Percentiles rank a stretch among this genome's conserved stretches.
Conservation (phyloP, 2,329 filamentous ascomycete genomes). For the Aspergillus clavatus region DNA sequence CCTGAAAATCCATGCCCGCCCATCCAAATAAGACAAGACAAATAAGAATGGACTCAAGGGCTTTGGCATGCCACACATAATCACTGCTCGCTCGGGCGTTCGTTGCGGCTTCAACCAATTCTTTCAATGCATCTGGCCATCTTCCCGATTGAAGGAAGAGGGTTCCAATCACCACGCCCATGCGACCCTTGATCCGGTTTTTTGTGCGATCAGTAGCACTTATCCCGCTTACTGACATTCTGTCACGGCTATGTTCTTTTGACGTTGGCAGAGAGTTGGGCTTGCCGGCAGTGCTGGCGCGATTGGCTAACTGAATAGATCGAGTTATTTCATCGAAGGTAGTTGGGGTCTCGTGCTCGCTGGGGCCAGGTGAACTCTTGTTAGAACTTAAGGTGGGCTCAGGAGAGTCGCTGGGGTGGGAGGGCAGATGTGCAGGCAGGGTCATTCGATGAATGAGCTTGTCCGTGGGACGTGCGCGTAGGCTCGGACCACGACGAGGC, state of each 20-base stretch:
- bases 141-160: conserved; percentile 84
- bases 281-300: conserved; percentile 36
- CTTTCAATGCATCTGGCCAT: conserved; percentile 82
- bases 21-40: conserved; percentile 80
- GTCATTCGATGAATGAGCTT: conserved; percentile 69
- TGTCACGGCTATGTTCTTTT: conserved; percentile 57
- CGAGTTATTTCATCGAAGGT: conserved; percentile 52
- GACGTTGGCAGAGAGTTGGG: conserved; percentile 36
- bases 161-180: conserved; percentile 74
- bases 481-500: conserved; percentile 48
- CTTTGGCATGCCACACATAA: conserved; percentile 96
- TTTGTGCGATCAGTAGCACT: conserved; percentile 72
- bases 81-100: conserved; percentile 77
- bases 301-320: conserved; percentile 38
- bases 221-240: conserved; percentile 63
- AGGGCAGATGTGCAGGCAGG: conserved; percentile 61
- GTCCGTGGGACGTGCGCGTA: conserved; percentile 46
- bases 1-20: conserved; percentile 71
- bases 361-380: conserved; percentile 32
- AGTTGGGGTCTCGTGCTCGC: conserved; percentile 44
- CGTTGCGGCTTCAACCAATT: conserved; percentile 73
- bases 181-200: conserved; percentile 73
- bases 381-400: conserved; percentile 38
- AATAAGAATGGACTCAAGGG: conserved; percentile 78
- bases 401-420: conserved; percentile 34